Evolutionary conservation across 768 basidiomycete species (phyloP).

Genomic region (Leccinum uliginosum): DNA sequence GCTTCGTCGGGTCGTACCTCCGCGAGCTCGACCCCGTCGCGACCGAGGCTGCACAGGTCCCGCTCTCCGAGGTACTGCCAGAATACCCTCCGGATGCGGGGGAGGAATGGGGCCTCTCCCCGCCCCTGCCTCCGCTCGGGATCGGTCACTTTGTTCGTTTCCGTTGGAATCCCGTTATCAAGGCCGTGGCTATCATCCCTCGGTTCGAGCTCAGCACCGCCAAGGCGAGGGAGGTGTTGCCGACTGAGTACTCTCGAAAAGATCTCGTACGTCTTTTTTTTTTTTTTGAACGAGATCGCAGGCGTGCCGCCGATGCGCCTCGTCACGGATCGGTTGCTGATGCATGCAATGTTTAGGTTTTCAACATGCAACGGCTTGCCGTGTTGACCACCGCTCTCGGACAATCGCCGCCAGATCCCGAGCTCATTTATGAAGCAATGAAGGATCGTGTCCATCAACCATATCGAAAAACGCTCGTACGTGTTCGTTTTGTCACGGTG

Average conservation of each 20-base stretch:
- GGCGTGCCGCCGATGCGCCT: not conserved
- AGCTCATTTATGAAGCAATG: constrained; percentile 99
- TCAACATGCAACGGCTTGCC: constrained; percentile 94
- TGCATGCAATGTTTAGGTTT: constrained; percentile 59
- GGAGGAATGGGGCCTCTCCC: constrained; percentile 84
- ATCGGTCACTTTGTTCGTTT: constrained; percentile 95
- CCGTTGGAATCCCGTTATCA: constrained; percentile 78
- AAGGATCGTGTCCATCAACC: constrained; percentile 98
- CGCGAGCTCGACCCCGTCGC: constrained; percentile 82
- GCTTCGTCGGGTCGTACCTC: constrained; percentile 95
- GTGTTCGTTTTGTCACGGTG: constrained; percentile 24
- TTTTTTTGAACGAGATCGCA: not conserved
- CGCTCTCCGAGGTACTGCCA: constrained; percentile 91
- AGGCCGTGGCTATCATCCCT: constrained; percentile 92
- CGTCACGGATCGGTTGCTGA: not conserved
- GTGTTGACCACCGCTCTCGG: constrained; percentile 93
- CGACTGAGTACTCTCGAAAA: constrained; percentile 76
- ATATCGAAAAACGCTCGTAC: constrained; percentile 80
- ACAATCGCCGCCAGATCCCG: constrained; percentile 87
- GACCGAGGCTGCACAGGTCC: constrained; percentile 81
- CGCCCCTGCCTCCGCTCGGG: constrained; percentile 81
- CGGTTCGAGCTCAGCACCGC: constrained; percentile 96
- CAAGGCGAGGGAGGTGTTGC: constrained; percentile 87
- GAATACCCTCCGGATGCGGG: constrained; percentile 94
- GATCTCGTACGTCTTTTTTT: constrained; percentile 62